A percentile compares a stretch with the other conserved stretches of the same genome.
These are phyloP conservation scores for Sphenostylis stenocarpa DNA, from an alignment of 306 rosid genomes.

Conservation along the genomic window DNA sequence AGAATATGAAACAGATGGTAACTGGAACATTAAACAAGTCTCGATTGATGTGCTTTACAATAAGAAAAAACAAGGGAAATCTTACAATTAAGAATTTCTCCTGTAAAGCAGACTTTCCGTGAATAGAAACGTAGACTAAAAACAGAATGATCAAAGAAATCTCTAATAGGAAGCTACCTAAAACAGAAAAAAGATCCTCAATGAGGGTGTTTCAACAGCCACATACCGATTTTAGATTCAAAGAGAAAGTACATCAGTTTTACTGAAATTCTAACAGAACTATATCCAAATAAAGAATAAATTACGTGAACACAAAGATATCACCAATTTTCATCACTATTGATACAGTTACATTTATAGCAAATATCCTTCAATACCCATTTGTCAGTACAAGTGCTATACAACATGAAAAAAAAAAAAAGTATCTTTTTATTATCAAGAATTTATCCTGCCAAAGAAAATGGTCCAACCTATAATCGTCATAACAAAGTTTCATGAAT, in stretches of 20 bases:
- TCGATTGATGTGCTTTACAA: not conserved
- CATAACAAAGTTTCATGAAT: not conserved
- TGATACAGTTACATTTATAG: not conserved
- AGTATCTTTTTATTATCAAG: not conserved
- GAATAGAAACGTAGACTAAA: not conserved
- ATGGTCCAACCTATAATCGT: not conserved
- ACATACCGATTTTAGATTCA: slow-evolving; percentile 15
- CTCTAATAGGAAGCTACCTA: not conserved
- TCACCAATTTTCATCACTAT: slow-evolving; percentile 45
- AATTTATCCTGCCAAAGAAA: slow-evolving; percentile 2
- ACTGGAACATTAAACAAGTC: not conserved
- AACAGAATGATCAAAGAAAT: not conserved
- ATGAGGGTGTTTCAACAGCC: not conserved
- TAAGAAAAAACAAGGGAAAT: not conserved
- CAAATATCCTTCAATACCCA: slow-evolving; percentile 7
- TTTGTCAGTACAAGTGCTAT: not conserved
- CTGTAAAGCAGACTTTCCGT: not conserved
- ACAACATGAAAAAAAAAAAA: not conserved
- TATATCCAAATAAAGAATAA: not conserved
- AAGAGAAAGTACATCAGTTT: not conserved
- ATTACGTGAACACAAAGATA: slow-evolving; percentile 2
- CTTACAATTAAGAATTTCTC: not conserved
- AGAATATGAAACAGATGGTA: not conserved
- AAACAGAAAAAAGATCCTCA: not conserved
- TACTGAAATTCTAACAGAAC: not conserved